Percentiles rank a stretch among this genome's conserved stretches.
phyloP scores from a whole-genome alignment of 306 rosid genomes.

The Astragalus glycyphyllos region DNA sequence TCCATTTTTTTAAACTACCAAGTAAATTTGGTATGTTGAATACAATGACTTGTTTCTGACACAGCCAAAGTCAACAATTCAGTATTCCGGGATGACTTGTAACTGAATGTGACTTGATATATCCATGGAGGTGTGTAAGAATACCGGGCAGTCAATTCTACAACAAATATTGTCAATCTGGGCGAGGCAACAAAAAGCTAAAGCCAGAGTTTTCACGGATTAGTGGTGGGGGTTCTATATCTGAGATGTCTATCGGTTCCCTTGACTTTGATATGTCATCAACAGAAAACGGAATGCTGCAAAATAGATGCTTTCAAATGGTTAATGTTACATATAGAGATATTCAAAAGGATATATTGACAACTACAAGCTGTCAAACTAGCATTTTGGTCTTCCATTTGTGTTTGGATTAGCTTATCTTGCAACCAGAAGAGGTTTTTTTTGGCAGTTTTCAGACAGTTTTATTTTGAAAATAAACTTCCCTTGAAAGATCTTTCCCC shows the following conservation, averaged over 20 bases:
- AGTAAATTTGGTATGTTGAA: constrained; percentile 31
- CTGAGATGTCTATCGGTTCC: constrained; percentile 63
- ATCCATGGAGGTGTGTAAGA: constrained; percentile 23
- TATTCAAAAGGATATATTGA: constrained; percentile 28
- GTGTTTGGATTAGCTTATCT: constrained; percentile 21
- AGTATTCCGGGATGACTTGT: constrained; percentile 35
- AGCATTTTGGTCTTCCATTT: background rate
- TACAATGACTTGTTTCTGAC: constrained; percentile 38
- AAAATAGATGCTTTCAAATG: constrained; percentile 36
- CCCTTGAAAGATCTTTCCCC: constrained; percentile 1
- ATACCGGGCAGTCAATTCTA: constrained; percentile 39
- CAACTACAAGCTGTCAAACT: constrained; percentile 19
- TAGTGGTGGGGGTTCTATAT: constrained; percentile 58
- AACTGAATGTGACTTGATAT: constrained; percentile 33
- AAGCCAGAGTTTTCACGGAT: constrained; percentile 64
- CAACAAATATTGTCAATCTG: constrained; percentile 46
- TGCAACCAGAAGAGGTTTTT: background rate
- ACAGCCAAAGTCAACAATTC: constrained; percentile 44
- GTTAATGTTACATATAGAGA: constrained; percentile 33
- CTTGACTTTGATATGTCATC: constrained; percentile 62
- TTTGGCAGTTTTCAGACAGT: background rate
- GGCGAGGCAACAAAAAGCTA: constrained; percentile 59
- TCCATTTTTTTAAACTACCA: constrained; percentile 19
- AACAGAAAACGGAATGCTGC: constrained; percentile 69
- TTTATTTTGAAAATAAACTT: background rate